Conservation (phyloP, 2,329 filamentous ascomycete species). For the Thelonectria discophora region DNA sequence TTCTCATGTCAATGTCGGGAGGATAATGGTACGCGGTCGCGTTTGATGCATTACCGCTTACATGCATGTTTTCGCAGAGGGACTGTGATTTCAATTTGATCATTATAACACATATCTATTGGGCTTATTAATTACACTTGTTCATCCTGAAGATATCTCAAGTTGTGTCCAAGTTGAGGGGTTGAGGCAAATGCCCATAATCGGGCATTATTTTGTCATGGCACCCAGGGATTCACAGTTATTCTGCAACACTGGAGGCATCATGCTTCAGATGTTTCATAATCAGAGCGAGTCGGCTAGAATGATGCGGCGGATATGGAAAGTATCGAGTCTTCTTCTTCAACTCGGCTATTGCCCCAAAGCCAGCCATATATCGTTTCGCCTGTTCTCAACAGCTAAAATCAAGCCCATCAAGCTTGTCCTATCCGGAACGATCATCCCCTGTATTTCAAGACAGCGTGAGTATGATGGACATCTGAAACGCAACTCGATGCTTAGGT, state of each 20-base stretch:
- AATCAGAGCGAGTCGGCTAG: not conserved
- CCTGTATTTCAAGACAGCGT: constrained; percentile 4
- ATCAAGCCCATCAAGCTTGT: constrained; percentile 18
- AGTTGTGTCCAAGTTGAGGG: not conserved
- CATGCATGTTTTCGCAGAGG: constrained; percentile 38
- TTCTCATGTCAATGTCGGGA: not conserved
- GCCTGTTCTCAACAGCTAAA: not conserved
- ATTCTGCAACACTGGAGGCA: too few relatives aligned
- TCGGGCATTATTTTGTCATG: too few relatives aligned
- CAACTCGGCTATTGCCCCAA: not conserved
- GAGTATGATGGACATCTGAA: constrained; percentile 17
- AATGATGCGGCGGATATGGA: not conserved
- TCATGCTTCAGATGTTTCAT: too few relatives aligned
- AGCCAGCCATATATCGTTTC: not conserved
- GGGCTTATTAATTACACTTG: not conserved
- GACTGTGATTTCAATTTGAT: not conserved
- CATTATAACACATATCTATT: not conserved
- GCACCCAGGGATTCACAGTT: too few relatives aligned
- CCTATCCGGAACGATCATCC: not conserved
- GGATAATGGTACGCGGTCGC: constrained; percentile 28
- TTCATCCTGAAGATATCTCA: not conserved
- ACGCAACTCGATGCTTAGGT: constrained; percentile 13
- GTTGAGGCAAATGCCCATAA: too few relatives aligned
- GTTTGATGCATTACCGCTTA: constrained; percentile 49
- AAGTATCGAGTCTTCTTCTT: not conserved